Conservation (phyloP, 2,329 filamentous ascomycete species). For the Ambrosiella beaveri region DNA sequence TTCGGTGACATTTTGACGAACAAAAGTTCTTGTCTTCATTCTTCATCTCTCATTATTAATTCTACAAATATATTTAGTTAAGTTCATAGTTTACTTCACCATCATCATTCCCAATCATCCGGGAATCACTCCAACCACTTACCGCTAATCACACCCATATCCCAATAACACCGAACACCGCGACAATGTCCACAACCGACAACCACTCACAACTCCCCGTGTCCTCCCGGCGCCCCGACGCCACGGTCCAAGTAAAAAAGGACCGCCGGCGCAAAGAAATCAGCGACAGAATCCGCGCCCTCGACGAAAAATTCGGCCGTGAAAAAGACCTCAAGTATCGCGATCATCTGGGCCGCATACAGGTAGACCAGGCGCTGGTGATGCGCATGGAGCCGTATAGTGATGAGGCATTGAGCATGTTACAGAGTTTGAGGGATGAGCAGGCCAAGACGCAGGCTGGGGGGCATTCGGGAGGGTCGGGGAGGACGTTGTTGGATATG, state of each 20-base stretch:
- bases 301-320: conserved; percentile 61
- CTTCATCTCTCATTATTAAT: too few species aligned
- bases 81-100: too few species aligned
- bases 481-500: conserved; percentile 45
- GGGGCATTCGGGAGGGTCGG: conserved; percentile 23
- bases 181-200: conserved; percentile 15
- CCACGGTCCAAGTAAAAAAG: conserved; percentile 53
- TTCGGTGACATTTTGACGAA: too few species aligned
- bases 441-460: conserved; percentile 30
- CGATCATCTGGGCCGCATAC: conserved; percentile 78
- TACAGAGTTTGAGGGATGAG: conserved; percentile 43
- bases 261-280: conserved; percentile 79
- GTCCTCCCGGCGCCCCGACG: conserved; percentile 21
- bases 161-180: neutral
- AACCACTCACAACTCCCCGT: conserved; percentile 20
- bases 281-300: conserved; percentile 57
- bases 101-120: too few species aligned
- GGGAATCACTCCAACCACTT: too few species aligned
- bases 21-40: too few species aligned
- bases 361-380: conserved; percentile 75
- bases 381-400: conserved; percentile 70
- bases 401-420: conserved; percentile 53
- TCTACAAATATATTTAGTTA: too few species aligned
- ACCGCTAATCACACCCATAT: neutral
- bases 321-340: conserved; percentile 75